Conservation (phyloP, 306 rosid species). For the Glycine latifolia region DNA sequence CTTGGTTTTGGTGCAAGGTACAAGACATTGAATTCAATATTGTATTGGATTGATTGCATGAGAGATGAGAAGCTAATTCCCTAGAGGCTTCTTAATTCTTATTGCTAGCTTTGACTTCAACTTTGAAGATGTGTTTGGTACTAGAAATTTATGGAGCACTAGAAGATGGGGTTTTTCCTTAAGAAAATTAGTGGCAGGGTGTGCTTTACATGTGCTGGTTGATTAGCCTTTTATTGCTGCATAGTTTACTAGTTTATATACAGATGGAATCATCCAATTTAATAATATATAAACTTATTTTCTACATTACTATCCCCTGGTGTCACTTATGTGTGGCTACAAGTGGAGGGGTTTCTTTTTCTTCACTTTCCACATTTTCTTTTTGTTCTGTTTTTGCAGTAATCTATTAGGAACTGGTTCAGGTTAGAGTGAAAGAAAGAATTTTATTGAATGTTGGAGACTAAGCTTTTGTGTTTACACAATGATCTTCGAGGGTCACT, state of each 20-base stretch:
- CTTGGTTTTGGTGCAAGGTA: conserved; percentile 66
- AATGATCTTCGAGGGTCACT: too few species aligned
- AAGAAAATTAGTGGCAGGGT: conserved; percentile 41
- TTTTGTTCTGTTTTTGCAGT: background rate
- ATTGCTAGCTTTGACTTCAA: conserved; percentile 42
- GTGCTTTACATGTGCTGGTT: conserved; percentile 58
- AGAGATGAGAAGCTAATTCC: conserved; percentile 76
- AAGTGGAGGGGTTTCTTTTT: conserved; percentile 43
- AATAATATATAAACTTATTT: conserved; percentile 54
- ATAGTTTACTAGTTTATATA: conserved; percentile 43
- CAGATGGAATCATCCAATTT: conserved; percentile 44
- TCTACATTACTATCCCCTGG: conserved; percentile 41
- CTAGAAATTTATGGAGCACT: conserved; percentile 53
- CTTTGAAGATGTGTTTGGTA: conserved; percentile 28
- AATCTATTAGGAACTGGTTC: background rate
- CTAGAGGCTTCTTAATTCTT: conserved; percentile 20
- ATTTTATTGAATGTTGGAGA: too few species aligned
- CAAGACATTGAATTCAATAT: conserved; percentile 69
- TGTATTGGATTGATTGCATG: conserved; percentile 86
- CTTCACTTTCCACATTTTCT: conserved; percentile 33
- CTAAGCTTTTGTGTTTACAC: too few species aligned
- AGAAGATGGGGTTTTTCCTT: conserved; percentile 38
- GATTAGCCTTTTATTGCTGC: conserved; percentile 39
- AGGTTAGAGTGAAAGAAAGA: too few species aligned
- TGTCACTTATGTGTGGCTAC: conserved; percentile 35